Base-by-base conservation (phyloP, 2,329 filamentous ascomycete species). In the Colletotrichum echinochloae region DNA sequence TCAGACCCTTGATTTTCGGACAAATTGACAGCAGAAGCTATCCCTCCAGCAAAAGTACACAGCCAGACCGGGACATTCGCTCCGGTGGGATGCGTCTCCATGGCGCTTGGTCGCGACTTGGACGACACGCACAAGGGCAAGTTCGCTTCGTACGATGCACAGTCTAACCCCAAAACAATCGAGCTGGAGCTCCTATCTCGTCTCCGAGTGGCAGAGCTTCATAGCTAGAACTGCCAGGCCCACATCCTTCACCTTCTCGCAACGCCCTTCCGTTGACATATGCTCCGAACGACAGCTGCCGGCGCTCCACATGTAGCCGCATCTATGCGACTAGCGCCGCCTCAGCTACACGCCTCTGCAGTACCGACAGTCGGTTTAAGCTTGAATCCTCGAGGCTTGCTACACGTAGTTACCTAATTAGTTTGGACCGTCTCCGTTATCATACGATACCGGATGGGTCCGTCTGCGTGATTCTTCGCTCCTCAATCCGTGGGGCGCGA, bases 261-360 rank as follows among this genome's bases (percentile, higher is more conserved):
- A n/a, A 39, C 66, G 66, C 66, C 66, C 66, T 69, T 65, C 6
- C 1, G 41, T 65, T 48, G 66, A 65, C 66, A 69, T 60, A 30
- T 18, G 35, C 20, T 30, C 23, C 60, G n/a, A 20, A 12, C 44
- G 46, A 28, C 51, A 55, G 7, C 41, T 23, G 23, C 46, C 12
- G 8, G 14, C 23, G 20, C 46, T 41, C 60, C 60, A 62, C 60
- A 54, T 41, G 41, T 44, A 37, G n/a, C 46, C 60, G 60, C 23
- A n/a, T 11, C 60, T 26, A 37, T 18, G 48, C 14, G 48, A 6
- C 26, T 20, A 26, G 20, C 28, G 11, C 56, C 26, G 28, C 3
- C 28, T 48, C 56, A 60, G 44, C n/a, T 35, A 28, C 48, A 20
- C 52, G 33, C 30, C 30, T 37, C 52, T 59, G 62, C 46, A 51